Conservation (phyloP, 106 monocot genomes). For the Xerophyta viscosa region DNA sequence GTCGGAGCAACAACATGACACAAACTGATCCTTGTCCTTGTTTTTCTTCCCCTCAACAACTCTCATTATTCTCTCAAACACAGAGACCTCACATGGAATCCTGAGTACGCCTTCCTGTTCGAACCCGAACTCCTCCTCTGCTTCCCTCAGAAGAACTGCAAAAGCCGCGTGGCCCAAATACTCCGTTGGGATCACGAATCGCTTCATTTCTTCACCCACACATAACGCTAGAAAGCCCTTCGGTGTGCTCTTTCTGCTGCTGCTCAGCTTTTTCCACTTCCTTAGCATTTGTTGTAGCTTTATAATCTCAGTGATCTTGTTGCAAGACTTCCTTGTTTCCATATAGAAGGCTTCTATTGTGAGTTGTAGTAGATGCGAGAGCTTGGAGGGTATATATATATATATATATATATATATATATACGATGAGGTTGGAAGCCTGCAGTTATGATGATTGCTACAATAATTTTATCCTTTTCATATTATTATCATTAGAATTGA, state of each 20-base stretch:
- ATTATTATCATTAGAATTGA: too few species aligned
- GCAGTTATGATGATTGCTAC: too few species aligned
- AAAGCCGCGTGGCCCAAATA: slow-evolving; percentile 44
- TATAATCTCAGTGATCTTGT: slow-evolving; percentile 61
- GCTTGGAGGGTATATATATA: too few species aligned
- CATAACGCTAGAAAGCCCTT: slow-evolving; percentile 53
- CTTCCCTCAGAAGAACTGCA: slow-evolving; percentile 32
- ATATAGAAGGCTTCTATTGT: too few species aligned
- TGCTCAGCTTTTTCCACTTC: slow-evolving; percentile 54
- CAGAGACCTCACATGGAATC: slow-evolving; percentile 42
- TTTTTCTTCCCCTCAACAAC: slow-evolving; percentile 35
- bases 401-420: too few species aligned
- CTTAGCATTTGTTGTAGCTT: slow-evolving; percentile 54
- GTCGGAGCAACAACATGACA: not conserved
- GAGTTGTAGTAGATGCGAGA: too few species aligned
- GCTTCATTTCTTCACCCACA: slow-evolving; percentile 52
- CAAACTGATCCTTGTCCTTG: not conserved
- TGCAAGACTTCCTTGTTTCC: slow-evolving; percentile 26
- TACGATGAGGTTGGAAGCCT: too few species aligned
- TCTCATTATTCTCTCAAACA: slow-evolving; percentile 42
- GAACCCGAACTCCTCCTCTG: slow-evolving; percentile 71
- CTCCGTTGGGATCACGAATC: slow-evolving; percentile 57
- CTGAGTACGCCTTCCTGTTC: slow-evolving; percentile 46
- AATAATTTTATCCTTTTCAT: too few species aligned
- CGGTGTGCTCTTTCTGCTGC: slow-evolving; percentile 24